phyloP scores from a whole-genome alignment of 1,284 basidiomycete genomes.

The Phlebopus sp. region DNA sequence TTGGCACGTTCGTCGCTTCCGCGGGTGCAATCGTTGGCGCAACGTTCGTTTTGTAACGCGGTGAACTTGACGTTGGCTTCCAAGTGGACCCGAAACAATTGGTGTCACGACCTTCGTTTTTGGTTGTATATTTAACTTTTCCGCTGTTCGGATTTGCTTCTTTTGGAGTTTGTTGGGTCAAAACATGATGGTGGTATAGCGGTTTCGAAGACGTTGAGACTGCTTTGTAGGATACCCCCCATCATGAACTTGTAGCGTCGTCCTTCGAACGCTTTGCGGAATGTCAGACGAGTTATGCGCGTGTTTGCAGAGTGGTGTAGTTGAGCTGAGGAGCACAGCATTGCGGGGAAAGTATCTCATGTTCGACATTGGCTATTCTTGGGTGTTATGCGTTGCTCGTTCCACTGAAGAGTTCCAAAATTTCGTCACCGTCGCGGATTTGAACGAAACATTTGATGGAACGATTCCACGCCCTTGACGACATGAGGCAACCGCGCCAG shows the following conservation, averaged over 20 bases:
- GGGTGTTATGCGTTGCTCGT: too few relatives aligned
- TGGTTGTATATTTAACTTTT: neutral
- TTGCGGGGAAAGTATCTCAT: conserved; percentile 10
- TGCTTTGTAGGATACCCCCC: too few relatives aligned
- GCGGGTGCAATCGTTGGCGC: conserved; percentile 28
- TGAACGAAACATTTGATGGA: neutral
- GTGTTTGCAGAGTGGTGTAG: too few relatives aligned
- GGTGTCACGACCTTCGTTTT: neutral
- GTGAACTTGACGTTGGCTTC: neutral
- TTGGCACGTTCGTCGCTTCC: conserved; percentile 26
- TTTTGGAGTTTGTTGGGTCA: too few relatives aligned
- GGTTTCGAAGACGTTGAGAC: too few relatives aligned
- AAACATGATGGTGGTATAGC: too few relatives aligned
- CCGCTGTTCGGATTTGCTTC: too few relatives aligned
- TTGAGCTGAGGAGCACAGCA: conserved; percentile 8
- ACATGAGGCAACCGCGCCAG: neutral
- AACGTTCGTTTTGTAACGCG: conserved; percentile 21
- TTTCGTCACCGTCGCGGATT: too few relatives aligned
- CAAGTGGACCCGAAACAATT: neutral
- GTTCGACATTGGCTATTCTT: neutral
- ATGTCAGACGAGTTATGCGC: too few relatives aligned
- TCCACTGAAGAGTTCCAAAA: too few relatives aligned
- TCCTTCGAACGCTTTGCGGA: too few relatives aligned
- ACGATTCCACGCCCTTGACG: neutral
- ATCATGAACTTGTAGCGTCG: too few relatives aligned